Conservation (phyloP, 148 eudicot genomes). For the Rhododendron simsii region DNA sequence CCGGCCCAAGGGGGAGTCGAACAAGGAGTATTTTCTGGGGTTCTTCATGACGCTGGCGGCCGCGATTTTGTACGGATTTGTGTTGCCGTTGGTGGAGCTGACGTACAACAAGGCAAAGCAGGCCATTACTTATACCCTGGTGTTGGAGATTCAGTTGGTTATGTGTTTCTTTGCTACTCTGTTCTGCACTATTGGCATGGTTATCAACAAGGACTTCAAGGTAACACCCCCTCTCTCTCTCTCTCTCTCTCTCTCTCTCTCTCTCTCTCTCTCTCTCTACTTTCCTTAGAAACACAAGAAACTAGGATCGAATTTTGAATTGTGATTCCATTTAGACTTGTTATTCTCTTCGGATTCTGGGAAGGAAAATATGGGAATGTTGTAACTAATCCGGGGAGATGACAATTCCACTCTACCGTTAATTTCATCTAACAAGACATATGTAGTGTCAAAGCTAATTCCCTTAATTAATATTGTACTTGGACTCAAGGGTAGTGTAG, state of each 20-base stretch:
- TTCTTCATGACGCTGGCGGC: constrained; percentile 43
- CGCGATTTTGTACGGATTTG: not conserved
- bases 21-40: constrained; percentile 33
- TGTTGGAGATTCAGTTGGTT: constrained; percentile 62
- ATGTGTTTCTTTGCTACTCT: not conserved
- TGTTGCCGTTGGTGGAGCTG: constrained; percentile 61
- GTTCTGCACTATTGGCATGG: not conserved
- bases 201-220: not conserved
- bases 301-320: too few species aligned
- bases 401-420: too few species aligned
- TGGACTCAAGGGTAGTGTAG: too few species aligned
- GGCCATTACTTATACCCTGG: constrained; percentile 37
- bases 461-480: too few species aligned
- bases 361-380: too few species aligned
- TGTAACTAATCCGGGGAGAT: too few species aligned
- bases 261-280: not conserved
- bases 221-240: too few species aligned
- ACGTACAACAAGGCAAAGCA: constrained; percentile 41
- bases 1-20: constrained; percentile 34
- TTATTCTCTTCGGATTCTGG: too few species aligned
- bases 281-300: not conserved
- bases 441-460: too few species aligned
- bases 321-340: too few species aligned
- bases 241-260: not conserved
- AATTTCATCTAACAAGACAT: too few species aligned